Conservation (phyloP, 345 rosid species). For the Eucalyptus pauciflora region DNA sequence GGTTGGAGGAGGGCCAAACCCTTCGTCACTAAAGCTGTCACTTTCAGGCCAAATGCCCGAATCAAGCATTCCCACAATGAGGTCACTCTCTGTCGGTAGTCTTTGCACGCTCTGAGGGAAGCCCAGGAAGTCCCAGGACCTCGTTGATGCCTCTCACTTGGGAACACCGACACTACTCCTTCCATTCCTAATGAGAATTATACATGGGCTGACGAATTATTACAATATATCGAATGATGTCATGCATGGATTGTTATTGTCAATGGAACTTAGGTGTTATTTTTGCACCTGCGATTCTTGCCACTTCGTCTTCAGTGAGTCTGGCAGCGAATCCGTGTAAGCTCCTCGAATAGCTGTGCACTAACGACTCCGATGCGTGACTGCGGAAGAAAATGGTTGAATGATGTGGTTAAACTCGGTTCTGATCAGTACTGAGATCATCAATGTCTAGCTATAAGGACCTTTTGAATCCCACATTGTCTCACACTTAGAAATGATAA, state of each 20-base stretch:
- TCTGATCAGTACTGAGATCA: neutral
- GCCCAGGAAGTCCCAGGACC: constrained; percentile 28
- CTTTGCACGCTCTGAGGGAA: neutral
- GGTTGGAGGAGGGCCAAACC: constrained; percentile 11
- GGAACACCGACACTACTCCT: constrained; percentile 23
- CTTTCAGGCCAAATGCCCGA: constrained; percentile 20
- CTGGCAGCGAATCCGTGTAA: constrained; percentile 18
- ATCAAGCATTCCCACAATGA: constrained; percentile 12
- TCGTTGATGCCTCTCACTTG: constrained; percentile 5
- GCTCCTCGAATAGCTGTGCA: constrained; percentile 5
- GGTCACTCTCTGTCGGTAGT: neutral
- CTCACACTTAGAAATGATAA: neutral
- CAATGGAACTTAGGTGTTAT: neutral
- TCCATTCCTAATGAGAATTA: constrained; percentile 4
- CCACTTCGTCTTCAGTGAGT: constrained; percentile 2
- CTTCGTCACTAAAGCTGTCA: constrained; percentile 5
- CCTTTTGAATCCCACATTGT: neutral
- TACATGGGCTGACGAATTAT: neutral
- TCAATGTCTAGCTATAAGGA: neutral
- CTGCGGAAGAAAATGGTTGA: neutral
- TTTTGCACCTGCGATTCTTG: neutral
- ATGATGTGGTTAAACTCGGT: neutral
- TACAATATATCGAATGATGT: neutral
- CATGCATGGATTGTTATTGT: neutral
- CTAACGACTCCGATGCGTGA: neutral